phyloP scores from a whole-genome alignment of 495 filamentous ascomycete genomes.

The Trichoderma reesei region DNA sequence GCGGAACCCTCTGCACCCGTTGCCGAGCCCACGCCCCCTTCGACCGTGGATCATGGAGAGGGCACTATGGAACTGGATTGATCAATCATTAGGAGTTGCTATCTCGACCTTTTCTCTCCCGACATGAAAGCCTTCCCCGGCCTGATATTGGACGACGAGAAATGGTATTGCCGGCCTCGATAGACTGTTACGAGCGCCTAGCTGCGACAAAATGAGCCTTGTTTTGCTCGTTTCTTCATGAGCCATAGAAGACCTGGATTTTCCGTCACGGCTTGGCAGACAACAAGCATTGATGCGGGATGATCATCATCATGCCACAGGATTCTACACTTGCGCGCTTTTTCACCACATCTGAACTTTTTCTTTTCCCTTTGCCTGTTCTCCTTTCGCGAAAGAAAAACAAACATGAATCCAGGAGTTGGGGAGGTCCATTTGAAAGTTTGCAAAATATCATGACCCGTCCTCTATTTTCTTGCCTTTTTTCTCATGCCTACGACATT shows the following conservation, averaged over 20 bases:
- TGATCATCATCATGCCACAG: neutral
- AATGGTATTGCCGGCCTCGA: neutral
- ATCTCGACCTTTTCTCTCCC: neutral
- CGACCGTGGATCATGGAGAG: conserved; percentile 17
- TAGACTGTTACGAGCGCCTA: conserved; percentile 3
- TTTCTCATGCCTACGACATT: neutral
- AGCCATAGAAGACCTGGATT: neutral
- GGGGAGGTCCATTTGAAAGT: neutral
- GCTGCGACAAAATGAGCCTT: neutral
- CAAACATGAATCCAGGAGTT: conserved; percentile 14
- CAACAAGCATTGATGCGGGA: neutral
- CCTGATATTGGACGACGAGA: neutral
- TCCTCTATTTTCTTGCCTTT: neutral
- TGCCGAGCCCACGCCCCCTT: conserved; percentile 16
- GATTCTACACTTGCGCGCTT: neutral
- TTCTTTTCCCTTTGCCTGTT: neutral
- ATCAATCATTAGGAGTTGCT: neutral
- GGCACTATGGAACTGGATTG: conserved; percentile 18
- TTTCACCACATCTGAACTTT: neutral
- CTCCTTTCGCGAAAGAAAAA: neutral
- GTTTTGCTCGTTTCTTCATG: neutral
- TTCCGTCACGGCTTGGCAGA: neutral
- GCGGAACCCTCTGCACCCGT: conserved; percentile 12
- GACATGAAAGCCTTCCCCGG: conserved; percentile 4
- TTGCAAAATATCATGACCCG: conserved; percentile 1